Base-by-base conservation (phyloP, 768 basidiomycete species). In the Lactarius akahatsu region DNA sequence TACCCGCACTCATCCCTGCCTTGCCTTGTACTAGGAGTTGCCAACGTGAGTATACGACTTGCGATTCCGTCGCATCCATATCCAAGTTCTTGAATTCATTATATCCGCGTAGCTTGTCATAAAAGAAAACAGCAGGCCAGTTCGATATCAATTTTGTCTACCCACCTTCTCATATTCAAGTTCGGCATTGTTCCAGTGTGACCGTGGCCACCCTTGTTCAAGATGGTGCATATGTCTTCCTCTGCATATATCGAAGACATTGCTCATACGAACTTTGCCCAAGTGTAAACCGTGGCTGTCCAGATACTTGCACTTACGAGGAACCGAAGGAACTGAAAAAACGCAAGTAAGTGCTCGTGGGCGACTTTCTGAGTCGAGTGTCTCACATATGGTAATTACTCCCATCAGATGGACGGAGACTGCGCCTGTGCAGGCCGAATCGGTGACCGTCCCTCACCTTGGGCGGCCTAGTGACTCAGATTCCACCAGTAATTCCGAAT, bases 81-180 rank as follows among this genome's bases (percentile, higher is more conserved):
- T 36, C 18, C 16, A 13, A 11, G 30, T 40, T 16, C 26, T 50
- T 40, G 20, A 32, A 55, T 47, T 20, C 26, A 16, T 23, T 5
- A 32, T 56, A 16, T 38, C 34, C 11, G 38, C 32, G 16, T 52
- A 73, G 72, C 67, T 16, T 73, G 72, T 67, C 72, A 73, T 60
- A 69, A 59, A 61, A 64, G 72, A 63, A 73, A 73, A 54, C 72
- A 73, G 52, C 72, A 73, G 68, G 72, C 67, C 36, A 47, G 63
- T 45, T 34, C 15, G 47, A 32, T 57, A 9, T 34, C 55, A 23
- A n/a, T n/a, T 30, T 57, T 40, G 28, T 62, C 45, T 34, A 30
- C 9, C 23, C 52, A n/a, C 28, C 30, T 50, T 26, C 26, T 52
- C 36, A 50, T 34, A 15, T 26, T 30, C 36, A 52, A 16, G 6